phyloP scores from a whole-genome alignment of 495 filamentous ascomycete genomes.

The Tetracladium marchalianum region DNA sequence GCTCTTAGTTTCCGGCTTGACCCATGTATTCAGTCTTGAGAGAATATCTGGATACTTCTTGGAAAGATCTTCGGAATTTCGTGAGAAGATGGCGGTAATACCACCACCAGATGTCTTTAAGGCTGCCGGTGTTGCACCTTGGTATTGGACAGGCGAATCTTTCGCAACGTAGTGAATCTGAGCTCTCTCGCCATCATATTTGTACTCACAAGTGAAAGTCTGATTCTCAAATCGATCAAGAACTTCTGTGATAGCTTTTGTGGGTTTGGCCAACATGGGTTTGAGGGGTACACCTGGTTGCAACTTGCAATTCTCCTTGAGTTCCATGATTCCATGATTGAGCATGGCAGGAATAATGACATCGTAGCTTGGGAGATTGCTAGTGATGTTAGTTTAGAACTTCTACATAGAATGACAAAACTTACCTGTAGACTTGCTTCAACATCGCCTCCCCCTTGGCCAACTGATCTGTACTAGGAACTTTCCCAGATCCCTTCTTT shows the following conservation, averaged over 20 bases:
- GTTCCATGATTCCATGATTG: constrained; percentile 70
- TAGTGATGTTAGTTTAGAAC: constrained; percentile 24
- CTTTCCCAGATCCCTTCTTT: constrained; percentile 48
- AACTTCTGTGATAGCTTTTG: constrained; percentile 97
- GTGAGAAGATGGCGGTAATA: constrained; percentile 83
- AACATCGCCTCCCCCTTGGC: constrained; percentile 74
- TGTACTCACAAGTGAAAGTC: constrained; percentile 96
- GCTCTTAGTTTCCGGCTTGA: constrained; percentile 79
- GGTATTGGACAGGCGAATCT: constrained; percentile 57
- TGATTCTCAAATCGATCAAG: constrained; percentile 93
- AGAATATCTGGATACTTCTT: constrained; percentile 97
- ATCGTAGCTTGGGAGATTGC: constrained; percentile 90
- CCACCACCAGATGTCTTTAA: constrained; percentile 51
- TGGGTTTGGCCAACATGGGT: constrained; percentile 97
- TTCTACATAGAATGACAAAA: background rate
- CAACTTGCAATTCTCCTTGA: constrained; percentile 81
- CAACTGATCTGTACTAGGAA: constrained; percentile 62
- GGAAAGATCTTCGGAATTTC: constrained; percentile 91
- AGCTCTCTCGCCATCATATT: constrained; percentile 94
- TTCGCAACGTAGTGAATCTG: constrained; percentile 96
- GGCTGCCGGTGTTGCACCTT: constrained; percentile 36
- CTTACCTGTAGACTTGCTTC: constrained; percentile 82
- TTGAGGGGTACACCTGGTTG: constrained; percentile 92
- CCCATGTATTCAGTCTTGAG: constrained; percentile 75
- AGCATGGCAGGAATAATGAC: constrained; percentile 86